Percentiles rank a stretch among this genome's conserved stretches.
phyloP scores from a whole-genome alignment of 2,329 filamentous ascomycete genomes.

The Chaetomium strumarium region DNA sequence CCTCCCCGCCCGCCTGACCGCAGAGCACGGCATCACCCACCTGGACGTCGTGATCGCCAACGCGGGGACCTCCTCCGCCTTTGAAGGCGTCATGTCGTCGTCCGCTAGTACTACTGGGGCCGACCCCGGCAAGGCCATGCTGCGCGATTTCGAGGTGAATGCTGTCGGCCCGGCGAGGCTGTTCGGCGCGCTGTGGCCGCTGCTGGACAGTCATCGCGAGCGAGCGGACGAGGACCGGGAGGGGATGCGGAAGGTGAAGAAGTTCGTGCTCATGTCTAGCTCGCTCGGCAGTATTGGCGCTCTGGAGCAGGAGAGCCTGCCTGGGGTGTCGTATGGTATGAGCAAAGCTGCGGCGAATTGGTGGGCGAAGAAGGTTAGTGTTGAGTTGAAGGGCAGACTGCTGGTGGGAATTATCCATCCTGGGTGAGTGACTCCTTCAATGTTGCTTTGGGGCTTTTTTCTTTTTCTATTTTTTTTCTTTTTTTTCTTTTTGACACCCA shows the following conservation, averaged over 20 bases:
- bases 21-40: slow-evolving; percentile 9
- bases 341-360: slow-evolving; percentile 28
- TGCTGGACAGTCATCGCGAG: slow-evolving; percentile 12
- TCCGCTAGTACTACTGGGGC: slow-evolving; percentile 3
- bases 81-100: slow-evolving; percentile 14
- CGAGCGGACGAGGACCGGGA: background rate
- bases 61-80: slow-evolving; percentile 23
- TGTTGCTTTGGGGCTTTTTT: too few relatives aligned
- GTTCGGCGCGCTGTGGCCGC: slow-evolving; percentile 22
- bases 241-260: slow-evolving; percentile 3
- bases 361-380: slow-evolving; percentile 24
- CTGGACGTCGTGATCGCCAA: slow-evolving; percentile 29
- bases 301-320: slow-evolving; percentile 21
- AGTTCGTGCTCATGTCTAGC: slow-evolving; percentile 26
- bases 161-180: slow-evolving; percentile 22
- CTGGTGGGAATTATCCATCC: slow-evolving; percentile 27
- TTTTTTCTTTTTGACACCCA: background rate
- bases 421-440: slow-evolving; percentile 21
- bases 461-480: background rate
- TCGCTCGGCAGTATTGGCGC: slow-evolving; percentile 25
- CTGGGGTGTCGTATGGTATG: slow-evolving; percentile 26
- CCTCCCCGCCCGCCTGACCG: slow-evolving; percentile 14
- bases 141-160: slow-evolving; percentile 24
- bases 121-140: slow-evolving; percentile 14
- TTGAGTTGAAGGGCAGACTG: slow-evolving; percentile 20